A percentile compares a stretch with the other conserved stretches of the same genome.
Evolutionary conservation across 257 asterid genomes (phyloP).

Genomic region (Thymus mandschuricus): DNA sequence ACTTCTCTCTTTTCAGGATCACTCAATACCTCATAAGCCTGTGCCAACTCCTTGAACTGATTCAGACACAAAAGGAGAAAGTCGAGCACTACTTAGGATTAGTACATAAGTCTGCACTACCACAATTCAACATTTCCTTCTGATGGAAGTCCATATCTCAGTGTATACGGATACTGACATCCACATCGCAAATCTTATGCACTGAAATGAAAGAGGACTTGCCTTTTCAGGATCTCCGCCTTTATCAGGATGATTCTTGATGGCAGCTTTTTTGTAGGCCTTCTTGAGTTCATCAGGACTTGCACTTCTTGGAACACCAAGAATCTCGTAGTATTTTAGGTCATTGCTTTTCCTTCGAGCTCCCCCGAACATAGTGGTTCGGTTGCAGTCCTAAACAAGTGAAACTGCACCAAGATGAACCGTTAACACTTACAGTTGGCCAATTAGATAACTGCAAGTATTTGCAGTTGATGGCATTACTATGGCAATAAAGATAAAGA

Average conservation of each 20-base stretch:
- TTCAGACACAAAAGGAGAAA: constrained; percentile 3
- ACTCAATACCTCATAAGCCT: constrained; percentile 59
- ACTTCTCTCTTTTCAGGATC: constrained; percentile 54
- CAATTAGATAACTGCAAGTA: too few relatives aligned
- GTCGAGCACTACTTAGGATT: background rate
- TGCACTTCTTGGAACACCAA: constrained; percentile 53
- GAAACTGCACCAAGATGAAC: constrained; percentile 8
- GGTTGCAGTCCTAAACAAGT: constrained; percentile 11
- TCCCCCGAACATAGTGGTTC: constrained; percentile 46
- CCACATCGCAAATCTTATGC: background rate
- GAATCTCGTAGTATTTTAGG: constrained; percentile 53
- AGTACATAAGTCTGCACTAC: background rate
- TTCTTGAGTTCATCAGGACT: constrained; percentile 56
- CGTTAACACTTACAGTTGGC: background rate
- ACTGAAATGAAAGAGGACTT: constrained; percentile 14
- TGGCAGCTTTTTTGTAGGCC: constrained; percentile 59
- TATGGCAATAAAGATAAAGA: too few relatives aligned
- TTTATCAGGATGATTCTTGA: constrained; percentile 63
- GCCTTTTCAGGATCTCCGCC: constrained; percentile 70
- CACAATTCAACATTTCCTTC: background rate
- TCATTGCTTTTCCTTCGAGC: constrained; percentile 43
- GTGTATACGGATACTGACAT: background rate
- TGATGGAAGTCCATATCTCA: constrained; percentile 4
- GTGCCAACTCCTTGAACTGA: constrained; percentile 63
- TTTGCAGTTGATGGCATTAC: too few relatives aligned